Percentiles rank a stretch among this genome's conserved stretches.
Conservation (phyloP, 768 basidiomycete genomes). For the Suillus clintonianus region DNA sequence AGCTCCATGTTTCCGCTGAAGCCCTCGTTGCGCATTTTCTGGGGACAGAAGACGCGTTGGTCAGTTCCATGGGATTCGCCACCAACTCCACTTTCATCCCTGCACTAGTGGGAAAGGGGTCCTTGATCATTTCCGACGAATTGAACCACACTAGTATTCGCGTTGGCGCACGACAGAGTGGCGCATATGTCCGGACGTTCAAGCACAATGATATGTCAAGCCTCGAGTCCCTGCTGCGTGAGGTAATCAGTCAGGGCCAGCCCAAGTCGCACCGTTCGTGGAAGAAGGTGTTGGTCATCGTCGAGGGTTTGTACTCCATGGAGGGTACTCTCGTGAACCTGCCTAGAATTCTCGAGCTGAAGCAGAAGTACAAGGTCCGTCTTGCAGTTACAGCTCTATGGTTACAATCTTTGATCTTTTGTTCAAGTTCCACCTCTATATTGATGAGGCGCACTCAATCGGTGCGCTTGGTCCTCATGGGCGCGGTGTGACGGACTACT, state of each 20-base stretch:
- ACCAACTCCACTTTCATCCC: constrained; percentile 95
- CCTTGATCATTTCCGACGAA: constrained; percentile 95
- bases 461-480: constrained; percentile 94
- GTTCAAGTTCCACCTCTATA: constrained; percentile 86
- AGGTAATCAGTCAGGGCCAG: constrained; percentile 96
- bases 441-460: constrained; percentile 98
- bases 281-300: constrained; percentile 95
- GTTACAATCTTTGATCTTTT: constrained; percentile 1
- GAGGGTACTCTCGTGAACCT: constrained; percentile 93
- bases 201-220: constrained; percentile 94
- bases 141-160: constrained; percentile 95
- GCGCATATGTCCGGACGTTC: constrained; percentile 89
- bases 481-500: constrained; percentile 95
- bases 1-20: constrained; percentile 81
- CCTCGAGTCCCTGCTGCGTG: constrained; percentile 78
- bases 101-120: constrained; percentile 87
- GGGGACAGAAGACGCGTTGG: constrained; percentile 86
- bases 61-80: constrained; percentile 96
- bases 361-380: constrained; percentile 91
- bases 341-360: constrained; percentile 81
- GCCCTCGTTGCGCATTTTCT: constrained; percentile 87
- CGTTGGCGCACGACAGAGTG: constrained; percentile 86
- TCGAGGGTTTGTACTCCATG: constrained; percentile 98
- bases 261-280: constrained; percentile 98
- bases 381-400: background rate